These are phyloP conservation scores for Pleurotus cornucopiae DNA, from an alignment of 768 basidiomycete species.

Conservation along the genomic window DNA sequence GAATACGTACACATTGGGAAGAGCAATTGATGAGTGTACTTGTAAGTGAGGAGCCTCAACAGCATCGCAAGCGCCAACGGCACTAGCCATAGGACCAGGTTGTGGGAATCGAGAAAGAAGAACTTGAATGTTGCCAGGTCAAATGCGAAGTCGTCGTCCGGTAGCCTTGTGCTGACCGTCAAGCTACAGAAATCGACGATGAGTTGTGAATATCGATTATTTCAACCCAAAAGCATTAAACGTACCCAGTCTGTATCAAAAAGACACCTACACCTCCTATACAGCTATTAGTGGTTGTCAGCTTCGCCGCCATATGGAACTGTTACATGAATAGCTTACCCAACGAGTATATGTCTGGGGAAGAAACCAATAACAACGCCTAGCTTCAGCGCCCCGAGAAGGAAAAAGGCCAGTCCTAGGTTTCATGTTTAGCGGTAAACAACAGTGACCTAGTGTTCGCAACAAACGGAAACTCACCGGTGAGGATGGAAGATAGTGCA, in stretches of 20 bases:
- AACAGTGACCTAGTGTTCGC: too few species aligned
- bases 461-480: constrained; percentile 46
- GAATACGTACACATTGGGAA: constrained; percentile 75
- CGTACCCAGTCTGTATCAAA: constrained; percentile 81
- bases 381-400: constrained; percentile 79
- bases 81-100: constrained; percentile 73
- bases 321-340: constrained; percentile 38
- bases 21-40: constrained; percentile 82
- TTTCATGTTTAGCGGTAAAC: neutral
- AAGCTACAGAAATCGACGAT: constrained; percentile 39
- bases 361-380: constrained; percentile 92
- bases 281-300: constrained; percentile 31
- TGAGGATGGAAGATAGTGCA: constrained; percentile 81
- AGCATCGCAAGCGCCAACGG: constrained; percentile 75
- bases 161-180: constrained; percentile 79
- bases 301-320: neutral
- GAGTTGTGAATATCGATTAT: neutral
- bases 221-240: neutral
- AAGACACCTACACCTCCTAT: constrained; percentile 98
- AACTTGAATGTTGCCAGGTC: constrained; percentile 60
- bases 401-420: constrained; percentile 73
- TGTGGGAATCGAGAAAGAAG: constrained; percentile 62
- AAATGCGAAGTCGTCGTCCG: constrained; percentile 72
- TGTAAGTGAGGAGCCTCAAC: constrained; percentile 75
- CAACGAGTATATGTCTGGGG: constrained; percentile 95